These are phyloP conservation scores for Carallia brachiata DNA, from an alignment of 345 rosid genomes.

Conservation along the genomic window DNA sequence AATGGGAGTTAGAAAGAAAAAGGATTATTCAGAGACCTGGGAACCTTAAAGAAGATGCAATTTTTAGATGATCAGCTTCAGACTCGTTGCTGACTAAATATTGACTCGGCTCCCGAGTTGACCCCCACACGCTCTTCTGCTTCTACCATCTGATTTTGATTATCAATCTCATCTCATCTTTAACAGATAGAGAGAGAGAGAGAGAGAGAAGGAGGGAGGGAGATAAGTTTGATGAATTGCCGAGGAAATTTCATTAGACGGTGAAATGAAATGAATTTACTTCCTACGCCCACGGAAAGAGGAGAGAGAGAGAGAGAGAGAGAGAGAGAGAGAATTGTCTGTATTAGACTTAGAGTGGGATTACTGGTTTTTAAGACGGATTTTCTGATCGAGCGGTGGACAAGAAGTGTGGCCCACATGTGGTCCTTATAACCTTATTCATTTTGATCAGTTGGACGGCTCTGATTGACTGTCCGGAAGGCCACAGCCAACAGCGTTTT, in stretches of 20 bases:
- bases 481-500: too few relatives aligned
- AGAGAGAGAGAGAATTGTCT: not conserved
- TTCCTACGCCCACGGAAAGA: not conserved
- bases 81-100: constrained; percentile 14
- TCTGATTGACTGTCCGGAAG: not conserved
- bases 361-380: not conserved
- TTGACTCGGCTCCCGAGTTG: constrained; percentile 28
- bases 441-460: not conserved
- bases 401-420: not conserved
- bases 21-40: constrained; percentile 10
- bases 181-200: constrained; percentile 6
- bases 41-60: not conserved
- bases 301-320: not conserved
- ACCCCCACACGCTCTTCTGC: constrained; percentile 19
- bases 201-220: not conserved
- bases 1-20: constrained; percentile 1
- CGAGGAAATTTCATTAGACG: not conserved
- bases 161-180: constrained; percentile 13
- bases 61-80: constrained; percentile 10
- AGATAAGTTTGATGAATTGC: not conserved
- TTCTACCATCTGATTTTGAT: constrained; percentile 4
- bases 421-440: not conserved
- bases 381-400: not conserved
- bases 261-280: not conserved
- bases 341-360: not conserved